Conservation (phyloP, 148 eudicot genomes). For the Mesembryanthemum crystallinum region DNA sequence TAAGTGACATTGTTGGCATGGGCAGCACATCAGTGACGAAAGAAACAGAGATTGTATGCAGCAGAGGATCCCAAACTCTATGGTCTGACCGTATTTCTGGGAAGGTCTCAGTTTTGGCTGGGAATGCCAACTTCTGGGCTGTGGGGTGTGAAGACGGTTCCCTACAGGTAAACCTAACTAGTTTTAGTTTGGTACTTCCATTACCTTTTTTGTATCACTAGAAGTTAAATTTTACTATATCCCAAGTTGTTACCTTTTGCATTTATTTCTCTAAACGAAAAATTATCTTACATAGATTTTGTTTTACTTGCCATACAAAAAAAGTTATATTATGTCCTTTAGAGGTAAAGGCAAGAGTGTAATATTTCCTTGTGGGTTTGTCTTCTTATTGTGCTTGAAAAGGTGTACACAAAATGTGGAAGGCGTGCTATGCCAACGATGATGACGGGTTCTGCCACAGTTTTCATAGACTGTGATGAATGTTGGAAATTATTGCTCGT, state of each 20-base stretch:
- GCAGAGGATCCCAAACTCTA: conserved; percentile 62
- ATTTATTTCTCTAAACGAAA: background rate
- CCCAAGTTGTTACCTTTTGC: background rate
- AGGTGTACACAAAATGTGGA: conserved; percentile 94
- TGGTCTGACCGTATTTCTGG: conserved; percentile 96
- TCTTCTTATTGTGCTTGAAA: conserved; percentile 23
- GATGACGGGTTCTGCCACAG: conserved; percentile 91
- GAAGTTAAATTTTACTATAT: background rate
- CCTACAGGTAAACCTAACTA: conserved; percentile 60
- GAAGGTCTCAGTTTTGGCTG: conserved; percentile 90
- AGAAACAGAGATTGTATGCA: conserved; percentile 84
- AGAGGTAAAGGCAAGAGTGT: background rate
- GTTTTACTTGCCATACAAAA: too few species aligned
- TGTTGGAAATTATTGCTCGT: conserved; percentile 88
- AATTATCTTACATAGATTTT: background rate
- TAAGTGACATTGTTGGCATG: conserved; percentile 67
- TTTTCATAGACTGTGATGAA: conserved; percentile 91
- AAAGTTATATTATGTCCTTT: background rate
- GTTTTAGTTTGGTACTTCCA: background rate
- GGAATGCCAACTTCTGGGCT: conserved; percentile 93
- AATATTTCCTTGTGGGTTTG: conserved; percentile 2
- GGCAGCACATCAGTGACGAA: conserved; percentile 61
- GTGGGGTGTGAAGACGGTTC: conserved; percentile 96
- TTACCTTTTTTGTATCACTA: background rate
- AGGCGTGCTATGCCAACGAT: conserved; percentile 90